phyloP scores from a whole-genome alignment of 768 basidiomycete species.

The Kockovaella imperatae region DNA sequence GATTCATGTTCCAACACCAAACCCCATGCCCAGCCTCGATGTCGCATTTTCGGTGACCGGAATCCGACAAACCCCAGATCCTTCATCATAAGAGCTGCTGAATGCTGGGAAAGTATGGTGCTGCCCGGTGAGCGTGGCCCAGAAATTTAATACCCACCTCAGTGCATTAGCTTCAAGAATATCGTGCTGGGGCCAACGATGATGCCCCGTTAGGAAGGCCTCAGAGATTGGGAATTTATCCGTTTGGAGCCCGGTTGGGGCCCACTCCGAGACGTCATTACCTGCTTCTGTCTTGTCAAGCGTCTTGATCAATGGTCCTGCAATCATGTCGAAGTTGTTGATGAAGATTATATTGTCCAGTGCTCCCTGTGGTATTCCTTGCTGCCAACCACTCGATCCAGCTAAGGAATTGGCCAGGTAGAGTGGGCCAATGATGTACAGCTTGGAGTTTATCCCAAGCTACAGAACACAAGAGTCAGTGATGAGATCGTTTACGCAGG shows the following conservation, averaged over 20 bases:
- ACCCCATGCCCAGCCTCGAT: constrained; percentile 68
- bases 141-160: background rate
- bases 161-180: background rate
- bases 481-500: background rate
- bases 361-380: constrained; percentile 51
- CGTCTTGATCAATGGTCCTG: background rate
- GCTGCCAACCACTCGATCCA: constrained; percentile 65
- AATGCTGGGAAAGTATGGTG: background rate
- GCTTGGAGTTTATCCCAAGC: constrained; percentile 18
- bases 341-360: constrained; percentile 26
- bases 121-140: background rate
- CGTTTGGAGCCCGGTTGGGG: no score
- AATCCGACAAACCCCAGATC: constrained; percentile 54
- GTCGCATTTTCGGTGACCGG: constrained; percentile 62
- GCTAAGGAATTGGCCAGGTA: constrained; percentile 48
- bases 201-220: background rate
- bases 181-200: background rate
- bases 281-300: background rate
- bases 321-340: constrained; percentile 6
- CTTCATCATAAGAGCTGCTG: background rate
- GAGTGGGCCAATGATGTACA: constrained; percentile 57
- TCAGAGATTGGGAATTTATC: background rate
- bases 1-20: constrained; percentile 59
- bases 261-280: no score
- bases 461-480: constrained; percentile 4